phyloP scores from a whole-genome alignment of 2,329 filamentous ascomycete species.

The Chrysoporthe austroafricana region DNA sequence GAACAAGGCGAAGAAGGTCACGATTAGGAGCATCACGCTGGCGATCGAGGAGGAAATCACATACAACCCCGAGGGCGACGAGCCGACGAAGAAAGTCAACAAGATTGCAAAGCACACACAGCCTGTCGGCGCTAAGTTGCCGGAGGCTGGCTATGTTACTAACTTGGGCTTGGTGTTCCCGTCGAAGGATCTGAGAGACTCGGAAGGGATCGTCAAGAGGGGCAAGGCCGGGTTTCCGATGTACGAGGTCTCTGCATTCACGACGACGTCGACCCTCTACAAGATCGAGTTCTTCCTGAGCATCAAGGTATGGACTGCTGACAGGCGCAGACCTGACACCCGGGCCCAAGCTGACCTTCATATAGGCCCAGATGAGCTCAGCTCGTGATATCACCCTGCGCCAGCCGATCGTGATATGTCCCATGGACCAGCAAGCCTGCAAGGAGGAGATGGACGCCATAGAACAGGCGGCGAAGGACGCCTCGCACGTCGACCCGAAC shows the following conservation, averaged over 20 bases:
- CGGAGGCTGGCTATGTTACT: constrained; percentile 89
- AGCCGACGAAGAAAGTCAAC: constrained; percentile 88
- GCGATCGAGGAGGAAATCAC: constrained; percentile 97
- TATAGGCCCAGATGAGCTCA: constrained; percentile 82
- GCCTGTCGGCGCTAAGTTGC: constrained; percentile 78
- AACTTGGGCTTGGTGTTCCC: constrained; percentile 92
- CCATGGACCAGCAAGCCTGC: constrained; percentile 91
- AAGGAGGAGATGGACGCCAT: constrained; percentile 99
- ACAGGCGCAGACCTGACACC: background rate
- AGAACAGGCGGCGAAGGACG: constrained; percentile 92
- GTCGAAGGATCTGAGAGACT: constrained; percentile 82
- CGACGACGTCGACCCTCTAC: constrained; percentile 90
- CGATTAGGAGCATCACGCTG: constrained; percentile 91
- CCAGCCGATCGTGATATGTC: constrained; percentile 94
- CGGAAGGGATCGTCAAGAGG: constrained; percentile 83
- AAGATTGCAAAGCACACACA: constrained; percentile 84
- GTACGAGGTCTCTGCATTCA: constrained; percentile 88
- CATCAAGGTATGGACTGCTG: constrained; percentile 71
- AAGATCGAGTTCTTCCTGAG: constrained; percentile 97
- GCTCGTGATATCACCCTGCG: constrained; percentile 86
- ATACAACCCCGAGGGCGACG: constrained; percentile 97
- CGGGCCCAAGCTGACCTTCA: constrained; percentile 14
- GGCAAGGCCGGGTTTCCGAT: constrained; percentile 86
- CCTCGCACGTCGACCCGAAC: constrained; percentile 82
- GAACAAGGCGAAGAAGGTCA: constrained; percentile 86